These are phyloP conservation scores for Seiridium unicorne DNA, from an alignment of 2,329 filamentous ascomycete genomes.

Conservation along the genomic window DNA sequence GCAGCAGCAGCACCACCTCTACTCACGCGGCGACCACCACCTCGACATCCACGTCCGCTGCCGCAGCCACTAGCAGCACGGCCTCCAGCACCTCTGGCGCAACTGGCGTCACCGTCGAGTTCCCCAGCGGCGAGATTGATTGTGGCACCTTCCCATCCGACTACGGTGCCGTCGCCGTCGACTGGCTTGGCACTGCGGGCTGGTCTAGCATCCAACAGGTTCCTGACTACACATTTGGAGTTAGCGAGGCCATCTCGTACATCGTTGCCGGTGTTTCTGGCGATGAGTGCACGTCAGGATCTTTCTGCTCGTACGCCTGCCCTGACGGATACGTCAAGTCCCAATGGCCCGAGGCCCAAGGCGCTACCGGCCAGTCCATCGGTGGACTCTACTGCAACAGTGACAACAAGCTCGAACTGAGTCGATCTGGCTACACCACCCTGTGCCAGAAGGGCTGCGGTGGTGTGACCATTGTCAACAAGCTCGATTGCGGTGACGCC, in stretches of 20 bases:
- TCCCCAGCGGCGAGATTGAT: conserved; percentile 71
- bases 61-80: conserved; percentile 23
- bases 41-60: conserved; percentile 21
- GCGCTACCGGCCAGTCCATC: conserved; percentile 76
- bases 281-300: conserved; percentile 56
- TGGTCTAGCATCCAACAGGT: conserved; percentile 77
- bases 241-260: conserved; percentile 53
- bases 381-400: conserved; percentile 81
- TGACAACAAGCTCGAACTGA: conserved; percentile 72
- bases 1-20: conserved; percentile 18
- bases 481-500: conserved; percentile 60
- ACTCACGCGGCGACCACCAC: conserved; percentile 9
- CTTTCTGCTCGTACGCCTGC: conserved; percentile 92
- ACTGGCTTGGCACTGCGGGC: conserved; percentile 68
- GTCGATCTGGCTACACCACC: conserved; percentile 62
- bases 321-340: conserved; percentile 88
- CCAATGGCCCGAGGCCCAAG: conserved; percentile 83
- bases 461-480: conserved; percentile 74
- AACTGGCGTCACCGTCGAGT: conserved; percentile 62
- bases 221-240: conserved; percentile 47
- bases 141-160: conserved; percentile 75
- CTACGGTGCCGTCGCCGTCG: conserved; percentile 74
- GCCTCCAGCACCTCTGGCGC: conserved; percentile 25
- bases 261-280: conserved; percentile 65
- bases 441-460: conserved; percentile 75